Evolutionary conservation across 495 filamentous ascomycete species (phyloP).

Genomic region (Aspergillus biplanus): DNA sequence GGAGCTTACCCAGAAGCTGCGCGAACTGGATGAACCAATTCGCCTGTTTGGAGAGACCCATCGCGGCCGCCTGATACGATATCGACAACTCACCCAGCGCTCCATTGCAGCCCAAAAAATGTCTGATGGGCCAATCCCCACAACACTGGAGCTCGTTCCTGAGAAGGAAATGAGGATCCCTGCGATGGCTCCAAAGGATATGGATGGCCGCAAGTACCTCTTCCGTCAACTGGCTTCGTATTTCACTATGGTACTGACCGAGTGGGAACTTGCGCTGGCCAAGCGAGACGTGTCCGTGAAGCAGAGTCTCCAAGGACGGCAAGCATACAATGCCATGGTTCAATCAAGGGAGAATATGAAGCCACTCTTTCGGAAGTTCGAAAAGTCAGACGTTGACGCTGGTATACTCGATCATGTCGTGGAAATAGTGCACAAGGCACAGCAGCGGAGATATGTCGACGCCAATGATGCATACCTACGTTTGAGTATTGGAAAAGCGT

Average conservation of each 20-base stretch:
- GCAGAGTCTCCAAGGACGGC: slow-evolving; percentile 74
- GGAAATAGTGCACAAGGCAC: slow-evolving; percentile 91
- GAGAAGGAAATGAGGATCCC: slow-evolving; percentile 88
- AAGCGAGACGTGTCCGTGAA: slow-evolving; percentile 64
- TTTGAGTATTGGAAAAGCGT: slow-evolving; percentile 94
- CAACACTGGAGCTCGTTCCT: slow-evolving; percentile 71
- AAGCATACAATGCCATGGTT: slow-evolving; percentile 76
- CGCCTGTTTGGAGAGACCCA: slow-evolving; percentile 85
- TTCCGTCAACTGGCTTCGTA: slow-evolving; percentile 89
- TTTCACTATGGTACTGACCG: slow-evolving; percentile 87
- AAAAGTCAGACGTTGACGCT: slow-evolving; percentile 75
- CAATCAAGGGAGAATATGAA: slow-evolving; percentile 83
- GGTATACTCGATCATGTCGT: slow-evolving; percentile 80
- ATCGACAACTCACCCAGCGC: slow-evolving; percentile 59
- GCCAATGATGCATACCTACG: slow-evolving; percentile 94
- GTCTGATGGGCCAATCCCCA: slow-evolving; percentile 65
- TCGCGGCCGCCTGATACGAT: slow-evolving; percentile 66
- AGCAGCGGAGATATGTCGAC: slow-evolving; percentile 89
- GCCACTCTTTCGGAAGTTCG: slow-evolving; percentile 89
- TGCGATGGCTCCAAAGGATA: slow-evolving; percentile 56
- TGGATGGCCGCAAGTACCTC: slow-evolving; percentile 64
- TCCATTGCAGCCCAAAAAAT: slow-evolving; percentile 53
- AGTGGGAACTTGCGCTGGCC: slow-evolving; percentile 83
- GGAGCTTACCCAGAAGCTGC: slow-evolving; percentile 67
- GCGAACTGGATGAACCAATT: slow-evolving; percentile 72